A percentile compares a stretch with the other conserved stretches of the same genome.
Evolutionary conservation across 805 yeast species (phyloP).

Genomic region (Cyberlindnera petersonii): DNA sequence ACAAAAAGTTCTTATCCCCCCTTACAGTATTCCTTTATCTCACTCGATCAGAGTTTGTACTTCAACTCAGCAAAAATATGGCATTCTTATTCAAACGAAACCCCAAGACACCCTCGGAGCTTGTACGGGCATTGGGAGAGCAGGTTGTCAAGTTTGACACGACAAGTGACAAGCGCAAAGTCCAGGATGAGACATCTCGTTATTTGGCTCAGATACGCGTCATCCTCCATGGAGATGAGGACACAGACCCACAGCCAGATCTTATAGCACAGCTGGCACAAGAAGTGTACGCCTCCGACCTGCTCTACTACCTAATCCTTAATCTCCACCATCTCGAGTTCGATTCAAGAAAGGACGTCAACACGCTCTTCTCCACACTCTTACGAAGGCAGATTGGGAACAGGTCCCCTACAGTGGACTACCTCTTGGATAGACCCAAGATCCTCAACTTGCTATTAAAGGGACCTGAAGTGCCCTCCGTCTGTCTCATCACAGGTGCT

Average conservation of each 20-base stretch:
- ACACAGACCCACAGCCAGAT: slow-evolving; percentile 48
- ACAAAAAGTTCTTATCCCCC: no score
- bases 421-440: slow-evolving; percentile 62
- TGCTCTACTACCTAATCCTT: slow-evolving; percentile 55
- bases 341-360: slow-evolving; percentile 84
- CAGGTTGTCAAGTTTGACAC: slow-evolving; percentile 54
- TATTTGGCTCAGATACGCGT: slow-evolving; percentile 60
- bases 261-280: slow-evolving; percentile 66
- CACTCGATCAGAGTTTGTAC: background rate
- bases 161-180: slow-evolving; percentile 36
- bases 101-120: slow-evolving; percentile 86
- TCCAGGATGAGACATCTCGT: slow-evolving; percentile 71
- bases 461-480: slow-evolving; percentile 72
- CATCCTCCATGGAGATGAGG: slow-evolving; percentile 67
- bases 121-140: slow-evolving; percentile 72
- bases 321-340: slow-evolving; percentile 72
- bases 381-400: slow-evolving; percentile 74
- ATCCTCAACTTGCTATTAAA: slow-evolving; percentile 57
- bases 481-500: slow-evolving; percentile 68
- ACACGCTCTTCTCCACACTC: slow-evolving; percentile 66
- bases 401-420: slow-evolving; percentile 84
- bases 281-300: slow-evolving; percentile 71
- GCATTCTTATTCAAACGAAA: slow-evolving; percentile 84
- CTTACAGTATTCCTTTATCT: background rate
- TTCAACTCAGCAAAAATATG: slow-evolving; percentile 3